Evolutionary conservation across 2,329 filamentous ascomycete genomes (phyloP).

Genomic region (Penicillium capsulatum): DNA sequence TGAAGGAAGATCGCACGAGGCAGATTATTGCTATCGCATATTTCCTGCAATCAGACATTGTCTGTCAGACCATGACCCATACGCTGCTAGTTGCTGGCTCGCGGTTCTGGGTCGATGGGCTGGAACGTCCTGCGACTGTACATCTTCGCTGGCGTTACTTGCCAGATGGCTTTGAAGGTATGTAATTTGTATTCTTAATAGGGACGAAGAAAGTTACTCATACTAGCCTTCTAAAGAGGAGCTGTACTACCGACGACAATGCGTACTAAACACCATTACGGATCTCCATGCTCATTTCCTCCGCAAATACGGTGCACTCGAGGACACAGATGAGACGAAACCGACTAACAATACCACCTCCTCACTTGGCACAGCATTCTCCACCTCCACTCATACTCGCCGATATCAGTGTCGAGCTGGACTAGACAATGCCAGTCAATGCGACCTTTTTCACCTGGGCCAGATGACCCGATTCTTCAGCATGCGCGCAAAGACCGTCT

Average conservation of each 20-base stretch:
- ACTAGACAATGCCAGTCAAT: slow-evolving; percentile 41
- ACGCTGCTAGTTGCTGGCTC: slow-evolving; percentile 37
- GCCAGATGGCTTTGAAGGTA: slow-evolving; percentile 41
- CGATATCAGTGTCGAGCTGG: slow-evolving; percentile 41
- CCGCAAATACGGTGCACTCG: slow-evolving; percentile 38
- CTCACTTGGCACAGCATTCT: slow-evolving; percentile 12
- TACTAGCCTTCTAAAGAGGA: slow-evolving; percentile 31
- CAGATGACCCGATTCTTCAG: slow-evolving; percentile 44
- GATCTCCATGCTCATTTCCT: slow-evolving; percentile 43
- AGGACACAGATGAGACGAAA: slow-evolving; percentile 24
- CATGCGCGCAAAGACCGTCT: slow-evolving; percentile 39
- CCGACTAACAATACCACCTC: slow-evolving; percentile 5
- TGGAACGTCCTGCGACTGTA: slow-evolving; percentile 19
- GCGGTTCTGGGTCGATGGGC: slow-evolving; percentile 32
- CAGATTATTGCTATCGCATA: slow-evolving; percentile 38
- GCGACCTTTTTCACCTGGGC: slow-evolving; percentile 44
- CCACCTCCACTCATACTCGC: slow-evolving; percentile 21
- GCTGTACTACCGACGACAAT: slow-evolving; percentile 40
- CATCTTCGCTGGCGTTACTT: slow-evolving; percentile 37
- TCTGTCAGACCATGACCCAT: slow-evolving; percentile 33
- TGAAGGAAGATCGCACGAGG: slow-evolving; percentile 39
- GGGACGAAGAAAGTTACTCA: slow-evolving; percentile 4
- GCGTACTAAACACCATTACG: slow-evolving; percentile 41
- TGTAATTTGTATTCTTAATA: neutral
- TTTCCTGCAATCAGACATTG: slow-evolving; percentile 27